phyloP scores from a whole-genome alignment of 169 alveolate species.

The Cystoisospora suis region DNA sequence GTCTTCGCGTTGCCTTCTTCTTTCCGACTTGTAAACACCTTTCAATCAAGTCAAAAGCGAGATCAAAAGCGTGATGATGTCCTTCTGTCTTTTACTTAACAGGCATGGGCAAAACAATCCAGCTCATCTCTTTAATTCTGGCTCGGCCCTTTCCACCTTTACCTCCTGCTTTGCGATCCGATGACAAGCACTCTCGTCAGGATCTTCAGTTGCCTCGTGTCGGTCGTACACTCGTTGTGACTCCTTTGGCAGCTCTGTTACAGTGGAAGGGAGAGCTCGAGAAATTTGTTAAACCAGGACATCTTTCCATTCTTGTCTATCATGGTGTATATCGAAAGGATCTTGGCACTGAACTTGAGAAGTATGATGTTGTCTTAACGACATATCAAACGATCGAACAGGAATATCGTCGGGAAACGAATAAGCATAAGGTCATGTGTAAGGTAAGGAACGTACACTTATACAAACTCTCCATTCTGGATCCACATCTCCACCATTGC shows the following conservation, averaged over 20 bases:
- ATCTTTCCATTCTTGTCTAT: slow-evolving; percentile 71
- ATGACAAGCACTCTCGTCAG: not conserved
- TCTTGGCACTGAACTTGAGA: slow-evolving; percentile 75
- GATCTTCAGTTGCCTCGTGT: slow-evolving; percentile 43
- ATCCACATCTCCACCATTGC: no score
- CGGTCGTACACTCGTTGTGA: slow-evolving; percentile 79
- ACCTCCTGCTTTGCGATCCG: slow-evolving; percentile 47
- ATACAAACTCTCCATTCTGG: no score
- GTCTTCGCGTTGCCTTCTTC: not conserved
- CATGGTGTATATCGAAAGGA: slow-evolving; percentile 77
- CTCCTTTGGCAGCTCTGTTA: slow-evolving; percentile 81
- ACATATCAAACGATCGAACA: slow-evolving; percentile 81
- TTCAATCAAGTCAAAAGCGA: no score
- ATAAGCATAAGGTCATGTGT: slow-evolving; percentile 70
- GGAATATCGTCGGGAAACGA: slow-evolving; percentile 74
- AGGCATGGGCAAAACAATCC: slow-evolving; percentile 83
- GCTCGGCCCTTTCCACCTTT: slow-evolving; percentile 62
- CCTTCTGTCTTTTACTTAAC: not conserved
- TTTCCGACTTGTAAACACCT: no score
- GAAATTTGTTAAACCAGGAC: slow-evolving; percentile 69
- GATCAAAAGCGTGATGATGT: no score
- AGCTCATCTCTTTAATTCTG: slow-evolving; percentile 73
- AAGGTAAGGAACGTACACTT: slow-evolving; percentile 57
- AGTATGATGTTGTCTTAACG: slow-evolving; percentile 84
- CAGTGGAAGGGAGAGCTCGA: slow-evolving; percentile 81